Evolutionary conservation across 2,329 filamentous ascomycete species (phyloP).

Genomic region (Kalaharituber pfeilii): DNA sequence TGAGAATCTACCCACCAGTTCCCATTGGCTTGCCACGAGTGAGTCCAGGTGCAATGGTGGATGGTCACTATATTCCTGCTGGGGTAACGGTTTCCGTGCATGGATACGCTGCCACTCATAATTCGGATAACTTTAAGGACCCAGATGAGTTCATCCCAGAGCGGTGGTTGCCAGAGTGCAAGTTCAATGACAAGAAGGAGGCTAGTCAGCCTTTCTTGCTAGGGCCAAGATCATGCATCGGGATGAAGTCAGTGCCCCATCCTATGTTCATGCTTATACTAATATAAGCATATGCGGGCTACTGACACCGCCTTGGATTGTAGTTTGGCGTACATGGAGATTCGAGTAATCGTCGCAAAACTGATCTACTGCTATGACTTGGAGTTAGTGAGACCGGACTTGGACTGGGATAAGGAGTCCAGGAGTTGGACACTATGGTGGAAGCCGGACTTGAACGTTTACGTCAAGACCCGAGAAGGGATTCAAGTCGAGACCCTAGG

Average conservation of each 20-base stretch:
- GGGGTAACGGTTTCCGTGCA: slow-evolving; percentile 3
- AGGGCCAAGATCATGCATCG: slow-evolving; percentile 26
- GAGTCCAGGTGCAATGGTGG: slow-evolving; percentile 11
- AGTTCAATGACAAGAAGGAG: slow-evolving; percentile 22
- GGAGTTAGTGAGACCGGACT: no score
- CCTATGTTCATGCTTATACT: not conserved
- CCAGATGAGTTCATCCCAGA: no score
- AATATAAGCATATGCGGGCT: no score
- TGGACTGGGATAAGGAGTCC: no score
- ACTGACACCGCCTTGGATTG: not conserved
- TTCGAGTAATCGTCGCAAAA: slow-evolving; percentile 28
- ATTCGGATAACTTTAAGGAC: not conserved
- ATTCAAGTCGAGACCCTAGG: no score
- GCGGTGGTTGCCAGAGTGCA: no score
- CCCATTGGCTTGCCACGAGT: slow-evolving; percentile 16
- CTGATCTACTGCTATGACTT: no score
- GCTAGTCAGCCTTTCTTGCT: no score
- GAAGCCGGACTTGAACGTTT: no score
- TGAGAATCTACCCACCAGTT: slow-evolving; percentile 27
- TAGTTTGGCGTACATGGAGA: slow-evolving; percentile 27
- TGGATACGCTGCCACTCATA: not conserved
- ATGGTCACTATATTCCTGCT: slow-evolving; percentile 12
- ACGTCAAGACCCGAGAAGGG: no score
- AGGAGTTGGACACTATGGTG: no score
- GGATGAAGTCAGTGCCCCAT: slow-evolving; percentile 22